These are phyloP conservation scores for Pseudotsuga menziesii DNA, from an alignment of 75 land plant species.

Conservation along the genomic window DNA sequence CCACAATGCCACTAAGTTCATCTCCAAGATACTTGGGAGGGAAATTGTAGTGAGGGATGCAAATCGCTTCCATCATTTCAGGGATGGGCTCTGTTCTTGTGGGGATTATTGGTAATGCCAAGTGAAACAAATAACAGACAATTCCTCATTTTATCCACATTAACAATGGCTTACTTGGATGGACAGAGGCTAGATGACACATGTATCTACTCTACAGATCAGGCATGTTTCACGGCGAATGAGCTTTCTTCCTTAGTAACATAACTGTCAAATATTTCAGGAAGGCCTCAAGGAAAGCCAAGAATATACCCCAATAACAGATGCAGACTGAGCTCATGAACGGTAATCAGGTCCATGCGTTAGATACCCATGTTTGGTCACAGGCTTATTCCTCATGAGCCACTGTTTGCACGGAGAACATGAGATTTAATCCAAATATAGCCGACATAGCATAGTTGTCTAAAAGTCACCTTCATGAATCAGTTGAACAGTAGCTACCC, in stretches of 20 bases:
- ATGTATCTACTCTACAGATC: background rate
- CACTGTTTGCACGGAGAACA: background rate
- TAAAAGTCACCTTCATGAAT: no score
- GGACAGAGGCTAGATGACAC: background rate
- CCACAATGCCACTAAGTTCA: background rate
- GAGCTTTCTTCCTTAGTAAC: background rate
- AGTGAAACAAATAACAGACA: background rate
- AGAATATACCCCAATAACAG: no score
- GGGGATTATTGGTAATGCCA: slow-evolving; percentile 3
- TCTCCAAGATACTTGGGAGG: background rate
- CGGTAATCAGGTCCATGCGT: background rate
- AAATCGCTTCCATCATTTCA: background rate
- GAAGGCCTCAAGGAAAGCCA: background rate
- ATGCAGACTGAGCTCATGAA: background rate
- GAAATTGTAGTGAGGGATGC: slow-evolving; percentile 7
- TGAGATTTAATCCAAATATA: no score
- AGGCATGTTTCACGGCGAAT: background rate
- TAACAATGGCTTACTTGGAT: background rate
- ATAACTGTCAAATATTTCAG: background rate
- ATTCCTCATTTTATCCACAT: background rate
- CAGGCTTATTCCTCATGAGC: background rate
- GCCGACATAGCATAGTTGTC: no score
- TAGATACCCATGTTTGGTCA: background rate
- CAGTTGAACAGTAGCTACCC: no score
- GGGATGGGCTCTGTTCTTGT: background rate